These are phyloP conservation scores for Aspergillus quadrilineatus DNA, from an alignment of 2,329 filamentous ascomycete genomes.

Conservation along the genomic window DNA sequence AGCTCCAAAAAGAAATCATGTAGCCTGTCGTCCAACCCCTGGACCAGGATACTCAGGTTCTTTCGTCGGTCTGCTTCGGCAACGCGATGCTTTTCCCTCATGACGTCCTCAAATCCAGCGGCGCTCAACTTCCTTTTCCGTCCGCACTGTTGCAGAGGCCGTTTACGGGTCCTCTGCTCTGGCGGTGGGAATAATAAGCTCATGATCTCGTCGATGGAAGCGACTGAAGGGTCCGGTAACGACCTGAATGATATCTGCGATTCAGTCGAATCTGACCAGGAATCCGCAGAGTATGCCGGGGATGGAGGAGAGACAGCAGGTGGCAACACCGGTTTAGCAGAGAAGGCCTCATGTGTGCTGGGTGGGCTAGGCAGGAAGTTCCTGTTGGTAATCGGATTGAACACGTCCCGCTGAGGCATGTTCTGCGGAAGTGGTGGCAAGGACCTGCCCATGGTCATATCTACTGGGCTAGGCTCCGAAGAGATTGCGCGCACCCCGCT, in stretches of 20 bases:
- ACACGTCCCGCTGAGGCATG: constrained; percentile 40
- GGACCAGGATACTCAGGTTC: constrained; percentile 41
- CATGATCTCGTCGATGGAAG: constrained; percentile 35
- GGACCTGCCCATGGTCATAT: constrained; percentile 36
- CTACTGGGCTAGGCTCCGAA: constrained; percentile 22
- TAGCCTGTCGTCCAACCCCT: constrained; percentile 38
- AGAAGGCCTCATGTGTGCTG: constrained; percentile 35
- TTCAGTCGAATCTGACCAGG: constrained; percentile 35
- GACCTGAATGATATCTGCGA: constrained; percentile 34
- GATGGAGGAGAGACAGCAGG: constrained; percentile 34
- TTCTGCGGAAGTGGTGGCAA: constrained; percentile 39
- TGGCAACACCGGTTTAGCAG: constrained; percentile 34
- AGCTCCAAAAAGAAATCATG: constrained; percentile 41
- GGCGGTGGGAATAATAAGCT: constrained; percentile 36
- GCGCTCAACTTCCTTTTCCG: constrained; percentile 40
- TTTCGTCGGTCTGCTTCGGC: constrained; percentile 42
- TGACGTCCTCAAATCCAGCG: constrained; percentile 34
- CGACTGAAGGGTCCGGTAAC: constrained; percentile 27
- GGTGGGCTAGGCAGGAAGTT: constrained; percentile 34
- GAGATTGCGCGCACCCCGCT: constrained; percentile 27
- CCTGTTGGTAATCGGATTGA: constrained; percentile 36
- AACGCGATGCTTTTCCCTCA: constrained; percentile 43
- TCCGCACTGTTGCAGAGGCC: constrained; percentile 41
- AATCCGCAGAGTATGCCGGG: constrained; percentile 39
- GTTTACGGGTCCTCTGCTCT: constrained; percentile 39